Evolutionary conservation across 192 early-diverging fungal species (phyloP).

Genomic region (Coemansia sp.): DNA sequence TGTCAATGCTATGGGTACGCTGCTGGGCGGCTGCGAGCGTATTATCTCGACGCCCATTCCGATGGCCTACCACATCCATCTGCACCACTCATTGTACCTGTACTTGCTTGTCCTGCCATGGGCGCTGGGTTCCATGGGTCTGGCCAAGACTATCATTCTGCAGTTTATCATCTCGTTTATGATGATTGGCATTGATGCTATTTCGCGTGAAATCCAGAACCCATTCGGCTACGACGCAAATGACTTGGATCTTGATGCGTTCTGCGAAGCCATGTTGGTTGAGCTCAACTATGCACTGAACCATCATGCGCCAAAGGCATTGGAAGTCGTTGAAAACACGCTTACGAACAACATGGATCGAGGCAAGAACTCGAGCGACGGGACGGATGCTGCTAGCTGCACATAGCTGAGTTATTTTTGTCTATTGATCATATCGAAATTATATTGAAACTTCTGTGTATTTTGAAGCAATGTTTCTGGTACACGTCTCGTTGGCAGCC

Average conservation of each 20-base stretch:
- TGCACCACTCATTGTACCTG: slow-evolving; percentile 77
- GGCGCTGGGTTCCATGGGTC: slow-evolving; percentile 61
- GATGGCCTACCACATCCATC: slow-evolving; percentile 82
- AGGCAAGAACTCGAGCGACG: neutral
- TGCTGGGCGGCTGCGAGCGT: slow-evolving; percentile 75
- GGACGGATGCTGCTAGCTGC: neutral
- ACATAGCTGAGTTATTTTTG: too few species aligned
- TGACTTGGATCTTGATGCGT: slow-evolving; percentile 64
- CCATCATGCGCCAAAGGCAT: slow-evolving; percentile 30
- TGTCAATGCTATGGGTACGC: slow-evolving; percentile 57
- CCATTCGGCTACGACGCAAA: slow-evolving; percentile 84
- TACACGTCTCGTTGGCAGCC: too few species aligned
- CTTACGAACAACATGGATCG: neutral
- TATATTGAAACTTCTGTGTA: too few species aligned
- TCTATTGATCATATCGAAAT: too few species aligned
- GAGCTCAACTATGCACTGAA: slow-evolving; percentile 42
- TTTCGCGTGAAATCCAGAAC: slow-evolving; percentile 91
- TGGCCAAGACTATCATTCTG: slow-evolving; percentile 66
- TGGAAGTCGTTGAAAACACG: slow-evolving; percentile 20
- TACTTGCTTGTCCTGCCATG: slow-evolving; percentile 81
- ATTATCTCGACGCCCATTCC: slow-evolving; percentile 87
- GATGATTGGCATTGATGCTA: slow-evolving; percentile 81
- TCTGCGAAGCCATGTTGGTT: slow-evolving; percentile 49
- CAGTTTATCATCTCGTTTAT: slow-evolving; percentile 69
- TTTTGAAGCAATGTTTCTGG: too few species aligned